Conservation (phyloP, 371 early-diverging fungal species). For the Saksenaea oblongispora region DNA sequence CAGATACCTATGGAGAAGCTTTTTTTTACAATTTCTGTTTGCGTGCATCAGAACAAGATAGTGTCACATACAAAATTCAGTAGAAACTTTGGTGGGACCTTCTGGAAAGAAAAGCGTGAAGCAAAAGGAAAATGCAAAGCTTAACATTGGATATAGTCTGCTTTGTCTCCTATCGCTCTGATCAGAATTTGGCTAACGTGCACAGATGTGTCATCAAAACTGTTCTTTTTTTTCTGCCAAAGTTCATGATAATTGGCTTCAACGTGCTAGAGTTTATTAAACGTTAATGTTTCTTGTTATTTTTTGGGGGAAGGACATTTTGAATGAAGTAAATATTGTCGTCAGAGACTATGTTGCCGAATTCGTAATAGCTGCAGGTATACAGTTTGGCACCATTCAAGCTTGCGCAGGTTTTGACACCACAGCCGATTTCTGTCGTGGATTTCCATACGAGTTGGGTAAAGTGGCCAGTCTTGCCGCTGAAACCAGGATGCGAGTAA, state of each 20-base stretch:
- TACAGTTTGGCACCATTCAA: conserved; percentile 31
- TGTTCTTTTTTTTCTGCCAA: too few species aligned
- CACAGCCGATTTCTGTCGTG: conserved; percentile 54
- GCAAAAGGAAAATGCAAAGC: too few species aligned
- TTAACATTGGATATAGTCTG: too few species aligned
- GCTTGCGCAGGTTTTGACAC: conserved; percentile 42
- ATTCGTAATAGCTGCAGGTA: conserved; percentile 47
- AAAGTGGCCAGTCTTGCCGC: conserved; percentile 47
- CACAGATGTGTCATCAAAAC: too few species aligned
- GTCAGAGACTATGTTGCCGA: conserved; percentile 47
- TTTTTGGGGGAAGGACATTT: conserved; percentile 42
- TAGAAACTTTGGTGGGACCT: too few species aligned
- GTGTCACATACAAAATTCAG: too few species aligned
- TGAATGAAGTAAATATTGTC: conserved; percentile 27
- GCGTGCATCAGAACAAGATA: too few species aligned
- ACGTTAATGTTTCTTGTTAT: neutral
- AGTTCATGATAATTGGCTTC: neutral
- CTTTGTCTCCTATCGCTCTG: too few species aligned
- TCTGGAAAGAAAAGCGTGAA: too few species aligned
- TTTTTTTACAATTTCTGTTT: too few species aligned
- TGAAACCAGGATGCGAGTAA: conserved; percentile 42
- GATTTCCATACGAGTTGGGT: conserved; percentile 57
- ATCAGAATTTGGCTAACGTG: too few species aligned
- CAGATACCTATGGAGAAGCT: too few species aligned
- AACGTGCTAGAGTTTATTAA: neutral